phyloP scores from a whole-genome alignment of 2,329 filamentous ascomycete species.

The Cordyceps javanica region DNA sequence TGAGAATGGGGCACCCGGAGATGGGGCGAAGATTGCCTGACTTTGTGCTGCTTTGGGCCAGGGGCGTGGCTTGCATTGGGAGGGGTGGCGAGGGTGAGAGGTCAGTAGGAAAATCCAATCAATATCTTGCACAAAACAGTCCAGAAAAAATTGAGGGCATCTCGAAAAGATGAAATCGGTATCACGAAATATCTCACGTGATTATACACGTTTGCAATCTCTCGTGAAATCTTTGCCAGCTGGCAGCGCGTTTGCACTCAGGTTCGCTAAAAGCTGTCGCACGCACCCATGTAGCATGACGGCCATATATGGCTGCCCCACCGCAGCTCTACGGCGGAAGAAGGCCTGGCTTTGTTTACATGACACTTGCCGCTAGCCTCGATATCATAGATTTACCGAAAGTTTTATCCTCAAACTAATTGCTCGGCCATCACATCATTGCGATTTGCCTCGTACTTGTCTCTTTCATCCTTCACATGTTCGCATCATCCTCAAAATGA shows the following conservation, averaged over 20 bases:
- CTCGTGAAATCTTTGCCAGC: background rate
- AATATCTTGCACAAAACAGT: too few species aligned
- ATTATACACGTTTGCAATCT: background rate
- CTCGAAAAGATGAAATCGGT: background rate
- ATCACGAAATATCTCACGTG: background rate
- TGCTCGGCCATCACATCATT: constrained; percentile 14
- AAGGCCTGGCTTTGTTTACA: background rate
- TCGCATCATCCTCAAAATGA: constrained; percentile 23
- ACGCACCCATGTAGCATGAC: background rate
- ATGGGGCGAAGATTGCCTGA: constrained; percentile 13
- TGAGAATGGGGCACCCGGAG: constrained; percentile 1
- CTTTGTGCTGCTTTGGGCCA: constrained; percentile 5
- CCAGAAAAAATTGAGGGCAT: background rate
- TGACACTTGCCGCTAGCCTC: background rate
- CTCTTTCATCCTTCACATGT: background rate
- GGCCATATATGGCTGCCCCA: constrained; percentile 2
- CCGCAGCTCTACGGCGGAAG: background rate
- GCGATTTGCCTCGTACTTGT: constrained; percentile 10
- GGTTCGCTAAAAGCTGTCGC: too few species aligned
- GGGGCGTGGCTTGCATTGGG: background rate
- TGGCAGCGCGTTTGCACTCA: too few species aligned
- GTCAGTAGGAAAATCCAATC: background rate
- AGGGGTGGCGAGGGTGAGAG: background rate
- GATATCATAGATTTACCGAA: background rate
- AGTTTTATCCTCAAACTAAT: background rate